Base-by-base conservation (phyloP, 257 asterid genomes). In the Ligustrum vulgare region DNA sequence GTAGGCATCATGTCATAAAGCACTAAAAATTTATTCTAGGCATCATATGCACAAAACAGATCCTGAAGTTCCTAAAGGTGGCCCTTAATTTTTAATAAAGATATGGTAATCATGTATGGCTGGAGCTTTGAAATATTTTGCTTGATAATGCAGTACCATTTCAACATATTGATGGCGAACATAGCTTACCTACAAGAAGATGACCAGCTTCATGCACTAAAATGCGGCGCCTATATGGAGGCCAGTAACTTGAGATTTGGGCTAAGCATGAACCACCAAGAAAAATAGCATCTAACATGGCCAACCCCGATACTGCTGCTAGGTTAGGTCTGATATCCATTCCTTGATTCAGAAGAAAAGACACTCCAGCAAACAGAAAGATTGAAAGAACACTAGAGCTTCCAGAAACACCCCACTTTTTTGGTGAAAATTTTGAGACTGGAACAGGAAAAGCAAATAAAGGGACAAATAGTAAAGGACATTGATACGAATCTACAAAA, bases 171-270 rank as follows among this genome's bases (percentile, higher is more conserved):
- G 25, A 60, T 35, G 13, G 58, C 25, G 56, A 67, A 76, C 45
- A 69, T 18, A 43, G 78, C 56, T 84, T 85, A 94, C 98, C 98
- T 64, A 94, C 94, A 63, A 94, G 93, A 87, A 94, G 91, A 75
- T 94, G 98, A 63, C 98, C 98, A 39, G 98, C 98, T 89, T 94
- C 97, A 49, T 94, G 98, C 67, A 94, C 98, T 74, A 91, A 79
- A 77, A 94, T 94, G 51, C 98, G 93, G 31, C 96, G 98, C 78
- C 86, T 92, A 77, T 89, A 80, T 33, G 98, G 98, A 84, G 98
- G 98, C 98, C 98, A 94, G 74, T 83, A 88, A 82, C 98, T 91
- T 79, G 98, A 88, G 81, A 94, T 88, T 73, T 86, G 96, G 79
- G 98, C 97, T 81, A 94, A 82, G 84, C 92, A 94, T 47, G 97